Evolutionary conservation across 768 basidiomycete genomes (phyloP).

Genomic region (Termitomyces sp.): DNA sequence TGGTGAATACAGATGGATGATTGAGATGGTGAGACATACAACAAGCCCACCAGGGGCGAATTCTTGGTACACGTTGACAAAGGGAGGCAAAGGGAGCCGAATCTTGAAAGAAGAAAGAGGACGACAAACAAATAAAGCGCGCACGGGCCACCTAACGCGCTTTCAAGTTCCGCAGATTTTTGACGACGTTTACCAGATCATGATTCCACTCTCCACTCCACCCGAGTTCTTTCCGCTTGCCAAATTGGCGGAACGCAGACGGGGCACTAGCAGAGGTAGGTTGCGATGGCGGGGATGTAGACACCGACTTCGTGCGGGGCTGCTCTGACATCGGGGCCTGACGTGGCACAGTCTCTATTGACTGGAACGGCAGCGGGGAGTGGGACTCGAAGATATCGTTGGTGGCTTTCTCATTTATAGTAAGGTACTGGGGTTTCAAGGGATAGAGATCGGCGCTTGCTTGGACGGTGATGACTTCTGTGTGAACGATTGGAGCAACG

Average conservation of each 20-base stretch:
- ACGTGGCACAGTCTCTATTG: neutral
- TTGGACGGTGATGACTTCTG: neutral
- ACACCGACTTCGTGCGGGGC: neutral
- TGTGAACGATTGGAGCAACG: neutral
- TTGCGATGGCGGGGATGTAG: neutral
- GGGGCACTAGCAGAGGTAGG: neutral
- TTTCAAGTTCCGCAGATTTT: conserved; percentile 20
- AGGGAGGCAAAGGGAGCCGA: neutral
- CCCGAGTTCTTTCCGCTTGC: conserved; percentile 23
- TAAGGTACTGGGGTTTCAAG: neutral
- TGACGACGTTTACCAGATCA: conserved; percentile 26
- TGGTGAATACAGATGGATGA: neutral
- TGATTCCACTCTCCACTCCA: conserved; percentile 36
- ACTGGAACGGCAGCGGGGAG: conserved; percentile 18
- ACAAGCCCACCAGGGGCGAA: neutral
- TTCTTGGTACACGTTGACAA: neutral
- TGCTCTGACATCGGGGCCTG: neutral
- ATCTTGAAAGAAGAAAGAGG: neutral
- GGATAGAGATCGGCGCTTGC: neutral
- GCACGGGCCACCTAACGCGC: conserved; percentile 3
- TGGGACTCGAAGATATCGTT: conserved; percentile 11
- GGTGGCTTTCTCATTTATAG: conserved; percentile 11
- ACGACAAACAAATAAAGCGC: neutral
- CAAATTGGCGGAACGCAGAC: conserved; percentile 7
- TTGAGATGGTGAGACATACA: neutral